A percentile compares a stretch with the other conserved stretches of the same genome.
Evolutionary conservation across 2,329 filamentous ascomycete genomes (phyloP).

Genomic region (Zarea fungicola): DNA sequence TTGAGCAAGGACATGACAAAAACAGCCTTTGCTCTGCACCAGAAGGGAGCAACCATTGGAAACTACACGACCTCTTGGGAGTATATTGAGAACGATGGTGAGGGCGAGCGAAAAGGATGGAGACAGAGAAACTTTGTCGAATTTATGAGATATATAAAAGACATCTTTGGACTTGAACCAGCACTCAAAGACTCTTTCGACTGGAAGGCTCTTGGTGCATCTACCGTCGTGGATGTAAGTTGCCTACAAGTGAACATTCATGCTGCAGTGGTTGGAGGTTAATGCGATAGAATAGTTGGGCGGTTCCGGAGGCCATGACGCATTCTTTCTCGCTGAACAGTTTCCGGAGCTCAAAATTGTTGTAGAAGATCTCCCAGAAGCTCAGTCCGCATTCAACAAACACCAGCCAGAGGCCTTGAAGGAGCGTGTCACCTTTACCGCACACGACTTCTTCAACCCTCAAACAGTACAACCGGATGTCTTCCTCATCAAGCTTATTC

Average conservation of each 20-base stretch:
- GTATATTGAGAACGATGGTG: slow-evolving; percentile 35
- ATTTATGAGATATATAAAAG: slow-evolving; percentile 36
- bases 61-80: slow-evolving; percentile 33
- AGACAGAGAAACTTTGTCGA: slow-evolving; percentile 34
- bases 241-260: background rate
- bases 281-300: slow-evolving; percentile 28
- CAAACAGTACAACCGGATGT: slow-evolving; percentile 39
- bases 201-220: slow-evolving; percentile 31
- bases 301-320: slow-evolving; percentile 37
- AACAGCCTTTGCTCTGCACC: slow-evolving; percentile 32
- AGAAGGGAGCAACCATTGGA: slow-evolving; percentile 26
- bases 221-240: slow-evolving; percentile 37
- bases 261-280: slow-evolving; percentile 10
- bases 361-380: slow-evolving; percentile 41
- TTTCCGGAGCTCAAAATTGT: slow-evolving; percentile 37
- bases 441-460: slow-evolving; percentile 35
- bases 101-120: slow-evolving; percentile 33
- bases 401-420: slow-evolving; percentile 29
- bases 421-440: slow-evolving; percentile 29
- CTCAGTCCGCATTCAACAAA: slow-evolving; percentile 29
- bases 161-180: slow-evolving; percentile 33
- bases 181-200: slow-evolving; percentile 29
- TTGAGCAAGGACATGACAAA: slow-evolving; percentile 30
- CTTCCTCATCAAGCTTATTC: slow-evolving; percentile 48
- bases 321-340: slow-evolving; percentile 34